These are phyloP conservation scores for Suillus ampliporus DNA, from an alignment of 768 basidiomycete genomes.

Conservation along the genomic window DNA sequence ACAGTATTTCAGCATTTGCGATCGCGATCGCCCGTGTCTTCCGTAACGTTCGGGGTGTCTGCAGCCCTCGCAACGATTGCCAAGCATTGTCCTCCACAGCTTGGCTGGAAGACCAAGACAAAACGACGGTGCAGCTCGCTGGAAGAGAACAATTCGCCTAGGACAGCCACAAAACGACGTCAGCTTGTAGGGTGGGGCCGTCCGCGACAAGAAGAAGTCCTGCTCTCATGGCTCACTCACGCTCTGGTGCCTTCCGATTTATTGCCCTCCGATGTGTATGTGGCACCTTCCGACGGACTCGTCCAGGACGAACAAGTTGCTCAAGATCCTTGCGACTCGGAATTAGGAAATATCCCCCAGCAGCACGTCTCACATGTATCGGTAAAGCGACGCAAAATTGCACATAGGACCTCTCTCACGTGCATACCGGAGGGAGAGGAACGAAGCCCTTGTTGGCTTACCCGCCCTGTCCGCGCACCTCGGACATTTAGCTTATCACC, in stretches of 20 bases:
- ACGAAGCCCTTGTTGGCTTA: constrained; percentile 11
- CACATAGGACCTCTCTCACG: not conserved
- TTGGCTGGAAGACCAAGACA: not conserved
- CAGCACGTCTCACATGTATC: not conserved
- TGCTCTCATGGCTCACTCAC: constrained; percentile 7
- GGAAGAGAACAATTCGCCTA: not conserved
- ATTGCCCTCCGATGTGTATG: not conserved
- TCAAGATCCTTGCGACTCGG: no score
- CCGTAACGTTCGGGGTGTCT: not conserved
- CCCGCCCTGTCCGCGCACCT: constrained; percentile 10
- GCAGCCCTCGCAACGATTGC: not conserved
- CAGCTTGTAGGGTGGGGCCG: not conserved
- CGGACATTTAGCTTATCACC: not conserved
- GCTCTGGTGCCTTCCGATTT: not conserved
- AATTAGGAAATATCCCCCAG: no score
- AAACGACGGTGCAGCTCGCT: not conserved
- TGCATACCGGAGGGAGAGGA: not conserved
- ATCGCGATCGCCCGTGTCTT: not conserved
- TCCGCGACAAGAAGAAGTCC: constrained; percentile 5
- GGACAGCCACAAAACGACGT: not conserved
- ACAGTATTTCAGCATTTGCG: not conserved
- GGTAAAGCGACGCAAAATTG: not conserved
- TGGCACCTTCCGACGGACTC: not conserved
- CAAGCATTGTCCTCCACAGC: not conserved
- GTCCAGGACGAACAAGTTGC: not conserved